These are phyloP conservation scores for Parastagonospora nodorum DNA, from an alignment of 2,329 filamentous ascomycete species.

Conservation along the genomic window DNA sequence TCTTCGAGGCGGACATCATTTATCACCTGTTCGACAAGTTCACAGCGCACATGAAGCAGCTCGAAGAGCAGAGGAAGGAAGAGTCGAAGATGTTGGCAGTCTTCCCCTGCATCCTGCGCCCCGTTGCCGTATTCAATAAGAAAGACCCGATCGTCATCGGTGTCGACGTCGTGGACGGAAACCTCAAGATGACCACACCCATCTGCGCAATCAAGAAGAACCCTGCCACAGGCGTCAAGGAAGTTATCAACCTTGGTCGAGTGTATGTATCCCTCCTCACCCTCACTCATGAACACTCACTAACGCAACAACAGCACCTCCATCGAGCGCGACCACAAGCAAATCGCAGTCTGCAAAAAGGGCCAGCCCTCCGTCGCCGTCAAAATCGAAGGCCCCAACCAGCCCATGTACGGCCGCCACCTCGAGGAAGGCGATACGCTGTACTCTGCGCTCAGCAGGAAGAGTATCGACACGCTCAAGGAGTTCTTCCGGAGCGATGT, in stretches of 20 bases:
- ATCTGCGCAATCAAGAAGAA: slow-evolving; percentile 87
- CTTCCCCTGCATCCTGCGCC: slow-evolving; percentile 89
- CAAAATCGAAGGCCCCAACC: slow-evolving; percentile 93
- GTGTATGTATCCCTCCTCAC: slow-evolving; percentile 68
- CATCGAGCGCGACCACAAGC: slow-evolving; percentile 98
- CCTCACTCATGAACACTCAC: background rate
- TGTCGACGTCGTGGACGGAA: slow-evolving; percentile 93
- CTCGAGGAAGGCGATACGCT: slow-evolving; percentile 88
- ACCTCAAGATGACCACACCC: slow-evolving; percentile 83
- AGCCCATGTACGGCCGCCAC: slow-evolving; percentile 93
- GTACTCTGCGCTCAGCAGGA: slow-evolving; percentile 85
- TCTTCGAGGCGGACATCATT: slow-evolving; percentile 98
- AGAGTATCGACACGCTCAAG: slow-evolving; percentile 93
- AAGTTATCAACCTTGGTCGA: slow-evolving; percentile 84
- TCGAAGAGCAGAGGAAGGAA: slow-evolving; percentile 91
- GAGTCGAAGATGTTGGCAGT: slow-evolving; percentile 94
- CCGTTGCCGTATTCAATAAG: slow-evolving; percentile 98
- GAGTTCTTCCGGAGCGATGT: slow-evolving; percentile 92
- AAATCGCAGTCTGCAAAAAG: slow-evolving; percentile 89
- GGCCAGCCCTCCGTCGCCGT: slow-evolving; percentile 96
- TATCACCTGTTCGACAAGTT: slow-evolving; percentile 98
- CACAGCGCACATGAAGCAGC: slow-evolving; percentile 88
- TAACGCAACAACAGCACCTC: slow-evolving; percentile 67
- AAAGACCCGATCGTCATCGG: slow-evolving; percentile 92
- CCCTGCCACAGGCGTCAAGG: slow-evolving; percentile 76